These are phyloP conservation scores for Suhomyces emberorum DNA, from an alignment of 805 yeast species.

Conservation along the genomic window DNA sequence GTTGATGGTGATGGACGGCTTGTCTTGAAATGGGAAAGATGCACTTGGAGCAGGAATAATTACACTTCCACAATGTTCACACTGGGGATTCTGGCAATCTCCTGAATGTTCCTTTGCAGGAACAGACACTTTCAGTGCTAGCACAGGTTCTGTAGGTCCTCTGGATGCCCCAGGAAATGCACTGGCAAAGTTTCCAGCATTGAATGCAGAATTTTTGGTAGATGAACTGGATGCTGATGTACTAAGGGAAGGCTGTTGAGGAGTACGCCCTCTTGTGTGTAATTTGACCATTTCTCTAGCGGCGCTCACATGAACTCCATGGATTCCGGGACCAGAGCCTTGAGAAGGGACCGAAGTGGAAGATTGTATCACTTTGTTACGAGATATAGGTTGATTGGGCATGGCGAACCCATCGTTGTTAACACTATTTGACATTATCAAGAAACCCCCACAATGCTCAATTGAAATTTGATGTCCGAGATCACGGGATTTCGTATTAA, in stretches of 20 bases:
- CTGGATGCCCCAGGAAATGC: slow-evolving; percentile 14
- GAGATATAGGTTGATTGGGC: background rate
- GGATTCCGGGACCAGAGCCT: slow-evolving; percentile 36
- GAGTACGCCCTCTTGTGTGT: slow-evolving; percentile 44
- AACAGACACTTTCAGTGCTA: slow-evolving; percentile 22
- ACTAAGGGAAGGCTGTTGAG: slow-evolving; percentile 1
- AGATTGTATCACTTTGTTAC: too few relatives aligned
- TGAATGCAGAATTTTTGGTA: background rate
- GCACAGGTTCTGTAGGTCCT: slow-evolving; percentile 1
- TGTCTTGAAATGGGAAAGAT: slow-evolving; percentile 56
- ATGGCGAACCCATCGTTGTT: background rate
- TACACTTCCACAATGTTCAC: slow-evolving; percentile 65
- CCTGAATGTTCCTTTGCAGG: slow-evolving; percentile 44
- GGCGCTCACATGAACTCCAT: slow-evolving; percentile 51
- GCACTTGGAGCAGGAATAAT: slow-evolving; percentile 78
- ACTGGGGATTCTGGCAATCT: slow-evolving; percentile 43
- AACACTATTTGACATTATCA: too few relatives aligned
- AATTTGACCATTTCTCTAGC: slow-evolving; percentile 62
- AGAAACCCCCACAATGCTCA: too few relatives aligned
- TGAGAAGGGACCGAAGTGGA: slow-evolving; percentile 3
- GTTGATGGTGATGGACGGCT: slow-evolving; percentile 65
- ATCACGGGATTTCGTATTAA: too few relatives aligned
- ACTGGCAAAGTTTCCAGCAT: slow-evolving; percentile 5
- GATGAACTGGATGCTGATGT: background rate
- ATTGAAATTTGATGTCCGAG: too few relatives aligned